A percentile compares a stretch with the other conserved stretches of the same genome.
Evolutionary conservation across 495 filamentous ascomycete genomes (phyloP).

Genomic region (Penicillium desertorum): DNA sequence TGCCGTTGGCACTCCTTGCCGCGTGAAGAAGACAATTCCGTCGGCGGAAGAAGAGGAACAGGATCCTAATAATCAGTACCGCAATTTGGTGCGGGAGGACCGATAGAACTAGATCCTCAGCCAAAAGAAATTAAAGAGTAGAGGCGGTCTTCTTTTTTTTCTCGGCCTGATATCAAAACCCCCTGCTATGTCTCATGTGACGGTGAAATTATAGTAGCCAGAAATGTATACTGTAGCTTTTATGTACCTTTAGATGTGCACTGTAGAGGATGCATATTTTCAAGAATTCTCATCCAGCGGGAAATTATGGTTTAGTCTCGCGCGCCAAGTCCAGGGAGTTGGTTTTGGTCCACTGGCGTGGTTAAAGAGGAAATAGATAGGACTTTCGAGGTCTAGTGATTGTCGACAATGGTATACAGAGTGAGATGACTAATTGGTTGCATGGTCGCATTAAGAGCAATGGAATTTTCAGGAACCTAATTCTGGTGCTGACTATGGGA

Average conservation of each 20-base stretch:
- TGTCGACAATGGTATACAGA: too few species aligned
- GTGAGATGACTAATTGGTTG: too few species aligned
- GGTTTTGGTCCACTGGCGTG: too few species aligned
- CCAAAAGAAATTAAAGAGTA: not conserved
- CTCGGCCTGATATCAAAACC: not conserved
- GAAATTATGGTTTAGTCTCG: too few species aligned
- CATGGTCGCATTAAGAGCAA: too few species aligned
- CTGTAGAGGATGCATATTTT: too few species aligned
- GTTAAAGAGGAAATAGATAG: too few species aligned
- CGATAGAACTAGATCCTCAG: not conserved
- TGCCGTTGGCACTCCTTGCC: conserved; percentile 39
- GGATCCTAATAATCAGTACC: conserved; percentile 22
- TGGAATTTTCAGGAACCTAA: not conserved
- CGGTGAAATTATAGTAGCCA: not conserved
- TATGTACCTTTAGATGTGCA: too few species aligned
- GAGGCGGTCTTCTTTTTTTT: not conserved
- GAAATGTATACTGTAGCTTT: too few species aligned
- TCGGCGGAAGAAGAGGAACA: conserved; percentile 25
- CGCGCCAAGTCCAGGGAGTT: too few species aligned
- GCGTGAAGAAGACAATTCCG: conserved; percentile 24
- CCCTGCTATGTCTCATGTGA: not conserved
- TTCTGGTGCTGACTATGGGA: not conserved
- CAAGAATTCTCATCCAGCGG: too few species aligned
- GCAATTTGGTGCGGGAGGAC: conserved; percentile 14
- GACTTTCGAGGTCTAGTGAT: too few species aligned